phyloP scores from a whole-genome alignment of 257 asterid genomes.

The Paraleonurus japonicus region DNA sequence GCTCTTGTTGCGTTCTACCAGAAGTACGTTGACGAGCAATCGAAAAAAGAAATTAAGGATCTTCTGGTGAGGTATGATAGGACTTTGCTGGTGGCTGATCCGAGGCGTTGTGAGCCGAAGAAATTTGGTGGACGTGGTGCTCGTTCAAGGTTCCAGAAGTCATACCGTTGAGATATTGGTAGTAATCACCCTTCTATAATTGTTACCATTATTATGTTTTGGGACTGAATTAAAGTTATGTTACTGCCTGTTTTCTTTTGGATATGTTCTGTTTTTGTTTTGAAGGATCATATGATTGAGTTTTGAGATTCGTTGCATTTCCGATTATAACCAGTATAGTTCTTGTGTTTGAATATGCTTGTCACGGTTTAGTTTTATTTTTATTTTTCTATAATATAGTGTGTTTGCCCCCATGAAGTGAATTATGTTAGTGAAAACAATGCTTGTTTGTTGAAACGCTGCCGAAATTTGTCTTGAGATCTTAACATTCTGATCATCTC shows the following conservation, averaged over 20 bases:
- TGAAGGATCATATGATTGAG: neutral
- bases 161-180: conserved; percentile 51
- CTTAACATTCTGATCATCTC: no score
- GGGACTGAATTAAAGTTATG: conserved; percentile 14
- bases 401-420: no score
- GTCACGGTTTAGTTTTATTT: neutral
- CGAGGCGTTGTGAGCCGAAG: conserved; percentile 88
- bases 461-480: no score
- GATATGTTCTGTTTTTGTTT: conserved; percentile 8
- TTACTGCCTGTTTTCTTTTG: conserved; percentile 7
- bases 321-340: neutral
- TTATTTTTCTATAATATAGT: no score
- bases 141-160: conserved; percentile 80
- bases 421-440: no score
- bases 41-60: conserved; percentile 85
- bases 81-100: conserved; percentile 88
- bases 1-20: conserved; percentile 74
- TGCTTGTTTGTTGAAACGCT: neutral
- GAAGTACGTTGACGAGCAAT: conserved; percentile 79
- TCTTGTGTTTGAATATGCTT: neutral
- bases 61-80: conserved; percentile 65
- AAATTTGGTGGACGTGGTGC: conserved; percentile 97
- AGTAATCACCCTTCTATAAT: neutral
- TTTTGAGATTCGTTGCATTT: conserved; percentile 8
- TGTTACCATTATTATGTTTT: neutral